phyloP scores from a whole-genome alignment of 768 basidiomycete species.

The Boletus patriciae region DNA sequence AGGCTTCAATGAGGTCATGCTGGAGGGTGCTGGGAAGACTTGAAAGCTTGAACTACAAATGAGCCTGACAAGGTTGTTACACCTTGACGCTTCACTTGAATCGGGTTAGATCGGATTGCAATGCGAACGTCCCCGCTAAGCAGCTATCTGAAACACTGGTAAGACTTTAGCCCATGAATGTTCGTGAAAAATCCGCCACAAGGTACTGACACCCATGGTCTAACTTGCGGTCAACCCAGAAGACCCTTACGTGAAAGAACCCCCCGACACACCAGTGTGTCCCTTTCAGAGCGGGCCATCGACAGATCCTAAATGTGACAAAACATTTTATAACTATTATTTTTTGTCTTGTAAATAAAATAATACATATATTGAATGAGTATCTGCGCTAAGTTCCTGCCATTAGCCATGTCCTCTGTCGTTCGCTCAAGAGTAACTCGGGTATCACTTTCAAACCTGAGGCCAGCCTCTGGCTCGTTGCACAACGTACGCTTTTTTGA shows the following conservation, averaged over 20 bases:
- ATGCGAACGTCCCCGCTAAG: too few relatives aligned
- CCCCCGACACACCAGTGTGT: not conserved
- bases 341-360: not conserved
- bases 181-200: too few relatives aligned
- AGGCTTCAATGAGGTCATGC: constrained; percentile 47
- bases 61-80: not conserved
- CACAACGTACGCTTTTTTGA: constrained; percentile 53
- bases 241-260: not conserved
- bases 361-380: not conserved
- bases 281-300: too few relatives aligned
- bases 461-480: constrained; percentile 66
- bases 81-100: too few relatives aligned
- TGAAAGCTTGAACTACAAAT: not conserved
- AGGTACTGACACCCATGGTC: not conserved
- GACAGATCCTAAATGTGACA: too few relatives aligned
- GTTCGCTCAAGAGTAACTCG: constrained; percentile 37
- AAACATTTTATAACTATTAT: not conserved
- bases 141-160: not conserved
- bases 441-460: constrained; percentile 69
- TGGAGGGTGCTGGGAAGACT: not conserved
- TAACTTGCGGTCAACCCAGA: not conserved
- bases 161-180: too few relatives aligned
- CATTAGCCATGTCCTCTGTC: constrained; percentile 36
- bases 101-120: too few relatives aligned
- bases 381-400: not conserved